phyloP scores from a whole-genome alignment of 202 grass and related monocot genomes.

The Eragrostis tef region DNA sequence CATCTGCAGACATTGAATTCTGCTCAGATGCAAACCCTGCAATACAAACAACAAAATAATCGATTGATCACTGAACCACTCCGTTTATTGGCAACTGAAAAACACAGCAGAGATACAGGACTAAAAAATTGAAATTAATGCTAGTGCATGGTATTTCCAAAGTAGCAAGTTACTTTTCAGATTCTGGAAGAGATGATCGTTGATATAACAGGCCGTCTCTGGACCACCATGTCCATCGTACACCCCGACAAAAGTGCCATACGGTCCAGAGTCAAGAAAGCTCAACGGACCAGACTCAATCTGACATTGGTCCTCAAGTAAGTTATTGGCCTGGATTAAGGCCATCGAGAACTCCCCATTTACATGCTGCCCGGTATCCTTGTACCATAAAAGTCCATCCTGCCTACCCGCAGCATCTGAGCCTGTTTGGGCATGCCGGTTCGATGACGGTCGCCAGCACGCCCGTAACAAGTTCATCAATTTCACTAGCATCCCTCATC shows the following conservation, averaged over 20 bases:
- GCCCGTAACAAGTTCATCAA: conserved; percentile 91
- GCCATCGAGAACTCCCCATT: conserved; percentile 97
- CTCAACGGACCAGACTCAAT: conserved; percentile 82
- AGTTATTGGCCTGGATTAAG: conserved; percentile 91
- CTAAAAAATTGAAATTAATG: conserved; percentile 17
- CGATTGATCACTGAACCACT: neutral
- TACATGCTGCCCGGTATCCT: conserved; percentile 81
- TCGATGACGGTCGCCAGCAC: conserved; percentile 76
- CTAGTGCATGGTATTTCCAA: conserved; percentile 15
- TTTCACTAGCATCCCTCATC: conserved; percentile 84
- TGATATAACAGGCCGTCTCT: conserved; percentile 86
- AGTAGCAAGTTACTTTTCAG: conserved; percentile 73
- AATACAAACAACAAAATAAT: conserved; percentile 42
- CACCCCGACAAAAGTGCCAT: conserved; percentile 84
- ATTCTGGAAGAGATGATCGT: conserved; percentile 84
- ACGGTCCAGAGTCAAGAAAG: conserved; percentile 76
- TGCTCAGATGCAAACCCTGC: conserved; percentile 86
- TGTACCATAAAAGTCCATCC: conserved; percentile 98
- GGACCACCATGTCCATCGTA: conserved; percentile 97
- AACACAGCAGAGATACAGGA: neutral
- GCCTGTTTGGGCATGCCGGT: conserved; percentile 54
- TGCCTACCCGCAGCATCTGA: conserved; percentile 64
- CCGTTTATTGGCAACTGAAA: conserved; percentile 9
- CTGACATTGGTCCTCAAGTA: conserved; percentile 95
- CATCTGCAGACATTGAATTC: conserved; percentile 81